Evolutionary conservation across 768 basidiomycete species (phyloP), one percentile per base, ranked within the genome.

Genomic region (Leccinum sublutescens): DNA sequence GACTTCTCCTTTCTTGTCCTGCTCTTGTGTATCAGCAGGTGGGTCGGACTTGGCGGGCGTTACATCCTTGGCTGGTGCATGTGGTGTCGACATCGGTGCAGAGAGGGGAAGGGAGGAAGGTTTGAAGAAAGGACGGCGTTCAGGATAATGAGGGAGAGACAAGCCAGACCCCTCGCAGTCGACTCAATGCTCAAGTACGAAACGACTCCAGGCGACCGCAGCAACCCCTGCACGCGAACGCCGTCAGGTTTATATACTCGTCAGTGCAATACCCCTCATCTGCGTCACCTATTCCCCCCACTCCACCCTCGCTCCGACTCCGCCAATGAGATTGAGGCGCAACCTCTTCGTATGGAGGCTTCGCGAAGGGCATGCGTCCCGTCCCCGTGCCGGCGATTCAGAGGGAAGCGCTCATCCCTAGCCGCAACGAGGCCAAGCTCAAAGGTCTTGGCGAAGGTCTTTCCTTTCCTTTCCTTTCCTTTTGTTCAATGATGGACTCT

Each of bases 221-320:
- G 29, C 55, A 54, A 17, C n/a, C 17, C 58, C 17, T 48, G 43
- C 61, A 48, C 27, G 50, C 23, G 55, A 58, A 61, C 36, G 50
- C 51, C 57, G 38, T 61, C 55, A 36, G 48, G 55, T 19, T 38
- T 61, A 71, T 71, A 68, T 69, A 68, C 43, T 45, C 43, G 43
- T 19, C 19, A 19, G 15, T 45, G 11, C 43, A 19, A 45, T 52
- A 54, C 57, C 25, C 15, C 10, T n/a, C 57, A 7, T 40, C 51
- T 27, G 19, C 11, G 19, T 45, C 43, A 45, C 19, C 19, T 43
- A 43, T 43, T 43, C 8, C 40, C 40, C 9, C 17, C 40, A 43
- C 27, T 59, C 66, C 60, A 63, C 66, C 58, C 50, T 66, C 54
- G 36, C 66, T 68, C 67, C 62, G 61, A 71, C 64, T 59, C 64